A percentile compares a stretch with the other conserved stretches of the same genome.
These are phyloP conservation scores for Peniophora sp. DNA, from an alignment of 1,284 basidiomycete genomes.

Conservation along the genomic window DNA sequence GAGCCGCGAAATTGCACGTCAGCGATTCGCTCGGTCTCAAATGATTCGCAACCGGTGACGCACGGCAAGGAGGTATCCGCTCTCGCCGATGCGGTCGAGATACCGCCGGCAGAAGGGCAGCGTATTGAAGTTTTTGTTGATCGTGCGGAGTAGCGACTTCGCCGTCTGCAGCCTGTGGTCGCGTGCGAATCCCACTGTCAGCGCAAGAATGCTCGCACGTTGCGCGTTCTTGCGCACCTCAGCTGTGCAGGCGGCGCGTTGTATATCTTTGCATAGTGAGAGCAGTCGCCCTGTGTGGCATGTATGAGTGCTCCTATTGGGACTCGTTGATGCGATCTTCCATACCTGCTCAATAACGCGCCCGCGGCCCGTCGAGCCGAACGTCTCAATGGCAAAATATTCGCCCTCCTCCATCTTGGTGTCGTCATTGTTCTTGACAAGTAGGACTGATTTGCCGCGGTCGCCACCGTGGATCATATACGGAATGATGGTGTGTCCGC, in stretches of 20 bases:
- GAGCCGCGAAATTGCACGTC: slow-evolving; percentile 3
- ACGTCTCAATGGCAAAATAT: slow-evolving; percentile 98
- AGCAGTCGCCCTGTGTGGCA: slow-evolving; percentile 77
- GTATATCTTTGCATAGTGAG: slow-evolving; percentile 80
- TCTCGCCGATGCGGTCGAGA: slow-evolving; percentile 90
- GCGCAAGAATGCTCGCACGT: slow-evolving; percentile 11
- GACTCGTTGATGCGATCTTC: slow-evolving; percentile 16
- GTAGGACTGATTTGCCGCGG: slow-evolving; percentile 80
- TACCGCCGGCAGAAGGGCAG: slow-evolving; percentile 95
- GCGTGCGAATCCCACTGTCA: too few relatives aligned
- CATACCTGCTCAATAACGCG: slow-evolving; percentile 78
- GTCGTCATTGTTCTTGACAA: slow-evolving; percentile 84
- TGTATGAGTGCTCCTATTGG: slow-evolving; percentile 7
- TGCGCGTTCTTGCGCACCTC: slow-evolving; percentile 32
- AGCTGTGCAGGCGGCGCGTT: slow-evolving; percentile 68
- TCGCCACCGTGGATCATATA: slow-evolving; percentile 88
- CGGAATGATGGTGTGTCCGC: slow-evolving; percentile 85
- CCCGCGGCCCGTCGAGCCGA: slow-evolving; percentile 94
- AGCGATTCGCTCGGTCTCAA: slow-evolving; percentile 3
- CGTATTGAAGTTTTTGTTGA: slow-evolving; percentile 92
- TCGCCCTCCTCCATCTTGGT: slow-evolving; percentile 99
- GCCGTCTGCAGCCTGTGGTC: slow-evolving; percentile 71
- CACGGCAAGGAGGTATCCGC: slow-evolving; percentile 89
- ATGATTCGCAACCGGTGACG: slow-evolving; percentile 20
- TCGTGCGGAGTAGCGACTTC: slow-evolving; percentile 80